Evolutionary conservation across 2,329 filamentous ascomycete genomes (phyloP).

Genomic region (Macrophomina tecta): DNA sequence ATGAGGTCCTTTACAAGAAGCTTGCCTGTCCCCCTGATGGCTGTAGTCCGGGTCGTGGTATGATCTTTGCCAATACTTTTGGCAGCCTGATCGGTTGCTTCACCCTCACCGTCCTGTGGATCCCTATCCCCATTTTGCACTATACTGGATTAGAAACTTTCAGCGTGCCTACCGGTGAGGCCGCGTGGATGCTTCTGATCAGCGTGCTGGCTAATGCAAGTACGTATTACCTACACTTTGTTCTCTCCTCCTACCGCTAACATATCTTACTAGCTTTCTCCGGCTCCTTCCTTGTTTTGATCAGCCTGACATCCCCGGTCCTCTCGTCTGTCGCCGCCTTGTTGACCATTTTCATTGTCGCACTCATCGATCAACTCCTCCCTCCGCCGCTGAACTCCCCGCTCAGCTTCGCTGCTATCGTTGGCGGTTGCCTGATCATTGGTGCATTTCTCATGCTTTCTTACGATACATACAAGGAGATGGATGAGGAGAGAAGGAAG

Average conservation of each 20-base stretch:
- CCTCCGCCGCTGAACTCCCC: constrained; percentile 72
- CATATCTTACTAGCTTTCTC: constrained; percentile 67
- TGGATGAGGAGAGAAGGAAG: constrained; percentile 79
- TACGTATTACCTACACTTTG: constrained; percentile 46
- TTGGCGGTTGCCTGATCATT: constrained; percentile 87
- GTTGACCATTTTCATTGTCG: constrained; percentile 95
- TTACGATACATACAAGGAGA: constrained; percentile 92
- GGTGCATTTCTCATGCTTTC: constrained; percentile 84
- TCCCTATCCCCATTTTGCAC: constrained; percentile 86
- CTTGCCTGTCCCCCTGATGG: constrained; percentile 92
- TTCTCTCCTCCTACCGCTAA: constrained; percentile 14
- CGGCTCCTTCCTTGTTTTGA: constrained; percentile 89
- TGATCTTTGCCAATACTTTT: constrained; percentile 94
- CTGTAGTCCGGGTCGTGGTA: constrained; percentile 81
- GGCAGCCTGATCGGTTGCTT: constrained; percentile 86
- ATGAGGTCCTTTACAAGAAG: constrained; percentile 96
- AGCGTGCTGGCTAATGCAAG: constrained; percentile 85
- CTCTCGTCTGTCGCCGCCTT: constrained; percentile 90
- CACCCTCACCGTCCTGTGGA: constrained; percentile 87
- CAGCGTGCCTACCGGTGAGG: constrained; percentile 76
- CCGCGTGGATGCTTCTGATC: constrained; percentile 79
- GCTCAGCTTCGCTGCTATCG: constrained; percentile 74
- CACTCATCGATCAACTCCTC: constrained; percentile 85
- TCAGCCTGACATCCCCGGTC: constrained; percentile 90
- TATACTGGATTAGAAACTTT: constrained; percentile 80